Evolutionary conservation across 495 filamentous ascomycete genomes (phyloP), one percentile per base, ranked within the genome.

Genomic region (Hyaloscypha finlandica): DNA sequence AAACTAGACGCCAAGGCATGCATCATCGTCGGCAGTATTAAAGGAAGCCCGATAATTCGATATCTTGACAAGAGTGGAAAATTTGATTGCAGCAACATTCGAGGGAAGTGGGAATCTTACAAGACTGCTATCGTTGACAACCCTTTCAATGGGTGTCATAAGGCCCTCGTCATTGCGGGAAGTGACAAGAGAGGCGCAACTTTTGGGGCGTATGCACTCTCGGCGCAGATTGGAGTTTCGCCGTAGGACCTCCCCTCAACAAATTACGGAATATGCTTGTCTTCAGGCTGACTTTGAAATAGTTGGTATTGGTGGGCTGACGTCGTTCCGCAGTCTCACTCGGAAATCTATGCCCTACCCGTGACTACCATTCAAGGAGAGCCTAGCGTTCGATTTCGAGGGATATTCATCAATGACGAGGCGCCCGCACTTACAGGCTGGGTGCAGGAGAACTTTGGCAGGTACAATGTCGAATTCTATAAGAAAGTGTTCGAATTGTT

Each of bases 401-500:
- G 89, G 9, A 85, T 92, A 74, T 92, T 92, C 78, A 77, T 92
- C 70, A 92, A 92, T 73, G 90, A 92, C 63, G 89, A 92, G 70
- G 85, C 88, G 55, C 90, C 90, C 1, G 86, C 86, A 0, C 73
- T 92, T 58, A 89, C 88, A 0, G 84, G 84, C 59, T 92, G 87
- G 87, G 82, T 90, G 25, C 77, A 83, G 53, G 73, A 70, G 74
- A 80, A 74, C 8, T 89, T 83, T 56, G 87, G 87, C 5, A 83
- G 81, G 0, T 92, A 84, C 67, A 83, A 84, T n/a, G 76, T 80
- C 12, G 80, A 84, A 6, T 91, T 92, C 73, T 91, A 92, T 77
- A 78, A 79, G 20, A 84, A 83, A 51, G 86, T 92, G 11, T 92
- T 89, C 59, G 89, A 92, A 76, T 78, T 92, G 1, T 80, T 92